Conservation (phyloP, 164 flowering plant species). For the Kingdonia uniflora region DNA sequence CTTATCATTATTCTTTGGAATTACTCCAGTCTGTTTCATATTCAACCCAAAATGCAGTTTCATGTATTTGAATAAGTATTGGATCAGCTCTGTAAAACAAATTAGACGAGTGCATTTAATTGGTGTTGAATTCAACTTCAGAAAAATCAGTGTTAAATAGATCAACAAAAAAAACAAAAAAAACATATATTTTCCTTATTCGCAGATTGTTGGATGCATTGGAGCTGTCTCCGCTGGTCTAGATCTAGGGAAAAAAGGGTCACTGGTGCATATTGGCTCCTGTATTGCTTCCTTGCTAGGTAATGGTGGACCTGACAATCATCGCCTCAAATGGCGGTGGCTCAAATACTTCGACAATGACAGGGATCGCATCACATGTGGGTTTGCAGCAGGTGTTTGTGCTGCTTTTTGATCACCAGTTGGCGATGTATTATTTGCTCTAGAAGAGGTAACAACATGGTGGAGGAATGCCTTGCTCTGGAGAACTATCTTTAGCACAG, state of each 20-base stretch:
- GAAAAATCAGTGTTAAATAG: no score
- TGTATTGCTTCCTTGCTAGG: constrained; percentile 87
- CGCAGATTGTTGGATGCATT: constrained; percentile 84
- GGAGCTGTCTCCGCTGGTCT: constrained; percentile 92
- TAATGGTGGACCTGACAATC: constrained; percentile 75
- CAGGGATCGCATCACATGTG: constrained; percentile 83
- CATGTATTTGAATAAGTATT: no score
- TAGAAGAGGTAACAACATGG: constrained; percentile 94
- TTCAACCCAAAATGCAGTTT: no score
- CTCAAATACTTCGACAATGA: constrained; percentile 88
- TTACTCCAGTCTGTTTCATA: no score
- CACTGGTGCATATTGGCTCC: constrained; percentile 79
- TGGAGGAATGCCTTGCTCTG: constrained; percentile 97
- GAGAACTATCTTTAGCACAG: constrained; percentile 95
- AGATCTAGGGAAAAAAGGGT: constrained; percentile 93
- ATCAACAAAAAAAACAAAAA: not conserved
- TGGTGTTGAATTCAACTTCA: no score
- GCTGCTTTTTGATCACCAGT: constrained; percentile 93
- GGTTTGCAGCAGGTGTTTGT: constrained; percentile 80
- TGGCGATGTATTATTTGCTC: constrained; percentile 83
- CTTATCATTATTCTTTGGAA: no score
- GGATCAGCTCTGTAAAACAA: no score
- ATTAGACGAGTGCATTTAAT: no score
- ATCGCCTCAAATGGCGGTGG: constrained; percentile 79
- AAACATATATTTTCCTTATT: not conserved